A percentile compares a stretch with the other conserved stretches of the same genome.
phyloP scores from a whole-genome alignment of 2,329 filamentous ascomycete genomes.

The Penicillium carneum region DNA sequence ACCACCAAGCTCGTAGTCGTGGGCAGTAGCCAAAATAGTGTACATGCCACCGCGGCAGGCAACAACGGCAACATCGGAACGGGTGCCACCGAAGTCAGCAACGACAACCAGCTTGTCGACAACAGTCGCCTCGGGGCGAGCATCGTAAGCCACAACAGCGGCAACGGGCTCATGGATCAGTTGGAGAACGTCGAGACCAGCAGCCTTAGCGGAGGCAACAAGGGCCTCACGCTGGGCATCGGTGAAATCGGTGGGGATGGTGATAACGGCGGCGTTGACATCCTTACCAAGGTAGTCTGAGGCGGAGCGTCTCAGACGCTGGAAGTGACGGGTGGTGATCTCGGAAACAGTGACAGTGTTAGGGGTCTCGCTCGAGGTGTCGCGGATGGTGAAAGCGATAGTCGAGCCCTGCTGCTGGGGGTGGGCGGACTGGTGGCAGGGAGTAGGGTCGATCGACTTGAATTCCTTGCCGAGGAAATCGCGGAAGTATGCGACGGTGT shows the following conservation, averaged over 20 bases:
- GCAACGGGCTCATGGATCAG: slow-evolving; percentile 90
- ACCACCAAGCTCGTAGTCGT: slow-evolving; percentile 94
- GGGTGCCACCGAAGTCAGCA: slow-evolving; percentile 88
- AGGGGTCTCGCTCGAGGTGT: slow-evolving; percentile 69
- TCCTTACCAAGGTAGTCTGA: slow-evolving; percentile 91
- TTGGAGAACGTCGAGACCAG: slow-evolving; percentile 87
- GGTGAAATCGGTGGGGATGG: slow-evolving; percentile 90
- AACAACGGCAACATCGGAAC: slow-evolving; percentile 88
- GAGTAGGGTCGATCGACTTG: slow-evolving; percentile 94
- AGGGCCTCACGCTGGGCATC: slow-evolving; percentile 86
- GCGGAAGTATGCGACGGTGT: slow-evolving; percentile 94
- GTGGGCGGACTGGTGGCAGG: slow-evolving; percentile 91
- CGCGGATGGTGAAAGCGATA: slow-evolving; percentile 83
- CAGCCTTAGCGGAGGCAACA: slow-evolving; percentile 76
- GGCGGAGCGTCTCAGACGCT: slow-evolving; percentile 80
- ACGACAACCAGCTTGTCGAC: slow-evolving; percentile 91
- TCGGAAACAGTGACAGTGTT: slow-evolving; percentile 80
- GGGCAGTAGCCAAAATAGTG: slow-evolving; percentile 88
- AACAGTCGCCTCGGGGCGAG: slow-evolving; percentile 74
- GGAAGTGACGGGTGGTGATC: slow-evolving; percentile 82
- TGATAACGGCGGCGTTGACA: slow-evolving; percentile 93
- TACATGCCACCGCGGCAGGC: slow-evolving; percentile 95
- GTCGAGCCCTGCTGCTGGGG: slow-evolving; percentile 75
- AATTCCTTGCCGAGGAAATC: slow-evolving; percentile 96
- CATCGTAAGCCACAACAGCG: slow-evolving; percentile 88